These are phyloP conservation scores for Pittosporum tobira DNA, from an alignment of 129 eudicot species.

Conservation along the genomic window DNA sequence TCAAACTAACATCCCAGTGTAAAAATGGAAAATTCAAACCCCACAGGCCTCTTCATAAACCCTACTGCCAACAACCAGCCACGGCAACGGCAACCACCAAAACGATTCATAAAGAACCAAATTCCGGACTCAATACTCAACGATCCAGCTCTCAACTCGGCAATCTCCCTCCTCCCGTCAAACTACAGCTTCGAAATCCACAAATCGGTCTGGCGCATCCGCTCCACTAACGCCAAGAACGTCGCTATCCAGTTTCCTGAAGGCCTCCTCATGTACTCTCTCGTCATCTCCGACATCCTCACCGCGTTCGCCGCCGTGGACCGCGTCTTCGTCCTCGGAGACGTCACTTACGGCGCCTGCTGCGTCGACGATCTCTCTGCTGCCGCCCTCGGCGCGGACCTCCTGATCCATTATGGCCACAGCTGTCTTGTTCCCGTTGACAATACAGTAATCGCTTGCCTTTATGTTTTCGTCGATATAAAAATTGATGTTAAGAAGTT, in stretches of 20 bases:
- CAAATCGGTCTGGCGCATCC: slow-evolving; percentile 69
- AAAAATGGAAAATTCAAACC: background rate
- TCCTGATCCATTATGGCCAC: slow-evolving; percentile 85
- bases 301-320: slow-evolving; percentile 57
- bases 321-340: slow-evolving; percentile 61
- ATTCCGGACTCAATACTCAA: slow-evolving; percentile 69
- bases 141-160: slow-evolving; percentile 66
- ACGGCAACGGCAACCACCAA: slow-evolving; percentile 41
- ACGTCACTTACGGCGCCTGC: slow-evolving; percentile 96
- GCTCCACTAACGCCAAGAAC: slow-evolving; percentile 46
- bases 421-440: slow-evolving; percentile 88
- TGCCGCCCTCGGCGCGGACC: slow-evolving; percentile 57
- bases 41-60: background rate
- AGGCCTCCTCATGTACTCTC: slow-evolving; percentile 85
- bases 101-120: slow-evolving; percentile 84
- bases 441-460: slow-evolving; percentile 62
- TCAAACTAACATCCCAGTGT: background rate
- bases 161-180: slow-evolving; percentile 72
- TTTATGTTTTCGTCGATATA: slow-evolving; percentile 80
- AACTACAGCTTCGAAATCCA: slow-evolving; percentile 93
- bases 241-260: slow-evolving; percentile 95
- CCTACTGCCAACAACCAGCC: slow-evolving; percentile 9
- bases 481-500: slow-evolving; percentile 42
- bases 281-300: slow-evolving; percentile 74
- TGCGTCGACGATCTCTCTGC: slow-evolving; percentile 91